Conservation (phyloP, 768 basidiomycete species). For the Phlegmacium glaucopus region DNA sequence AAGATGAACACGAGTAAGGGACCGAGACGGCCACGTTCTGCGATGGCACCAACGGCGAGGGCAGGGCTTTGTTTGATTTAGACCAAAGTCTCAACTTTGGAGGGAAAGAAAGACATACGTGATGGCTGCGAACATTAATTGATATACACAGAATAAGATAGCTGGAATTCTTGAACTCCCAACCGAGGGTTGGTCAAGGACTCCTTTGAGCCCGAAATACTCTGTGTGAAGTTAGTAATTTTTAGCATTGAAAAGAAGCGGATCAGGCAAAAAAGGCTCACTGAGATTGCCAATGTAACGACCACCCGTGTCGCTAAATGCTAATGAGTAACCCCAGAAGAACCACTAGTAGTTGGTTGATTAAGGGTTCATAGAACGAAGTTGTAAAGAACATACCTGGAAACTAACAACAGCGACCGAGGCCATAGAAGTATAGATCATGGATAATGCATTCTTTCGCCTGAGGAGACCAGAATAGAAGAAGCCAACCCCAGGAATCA, state of each 20-base stretch:
- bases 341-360: slow-evolving; percentile 63
- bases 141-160: slow-evolving; percentile 80
- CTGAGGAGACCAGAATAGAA: slow-evolving; percentile 91
- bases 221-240: slow-evolving; percentile 31
- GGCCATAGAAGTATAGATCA: slow-evolving; percentile 82
- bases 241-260: slow-evolving; percentile 1
- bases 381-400: slow-evolving; percentile 46
- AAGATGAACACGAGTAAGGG: slow-evolving; percentile 91
- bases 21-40: slow-evolving; percentile 83
- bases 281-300: slow-evolving; percentile 85
- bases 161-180: slow-evolving; percentile 70
- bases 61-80: slow-evolving; percentile 52
- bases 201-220: slow-evolving; percentile 81
- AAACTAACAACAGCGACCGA: slow-evolving; percentile 78
- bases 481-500: slow-evolving; percentile 83
- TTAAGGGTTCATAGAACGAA: background rate
- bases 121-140: slow-evolving; percentile 88
- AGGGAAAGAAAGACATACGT: slow-evolving; percentile 45
- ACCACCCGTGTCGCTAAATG: slow-evolving; percentile 77
- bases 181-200: slow-evolving; percentile 70
- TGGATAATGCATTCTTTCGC: slow-evolving; percentile 89
- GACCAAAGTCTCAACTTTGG: too few species aligned
- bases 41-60: slow-evolving; percentile 88
- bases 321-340: slow-evolving; percentile 95
- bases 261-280: slow-evolving; percentile 31